Evolutionary conservation across 352 stramenopile genomes (phyloP), one percentile per base, ranked within the genome.

Genomic region (Pythium rishiriense): DNA sequence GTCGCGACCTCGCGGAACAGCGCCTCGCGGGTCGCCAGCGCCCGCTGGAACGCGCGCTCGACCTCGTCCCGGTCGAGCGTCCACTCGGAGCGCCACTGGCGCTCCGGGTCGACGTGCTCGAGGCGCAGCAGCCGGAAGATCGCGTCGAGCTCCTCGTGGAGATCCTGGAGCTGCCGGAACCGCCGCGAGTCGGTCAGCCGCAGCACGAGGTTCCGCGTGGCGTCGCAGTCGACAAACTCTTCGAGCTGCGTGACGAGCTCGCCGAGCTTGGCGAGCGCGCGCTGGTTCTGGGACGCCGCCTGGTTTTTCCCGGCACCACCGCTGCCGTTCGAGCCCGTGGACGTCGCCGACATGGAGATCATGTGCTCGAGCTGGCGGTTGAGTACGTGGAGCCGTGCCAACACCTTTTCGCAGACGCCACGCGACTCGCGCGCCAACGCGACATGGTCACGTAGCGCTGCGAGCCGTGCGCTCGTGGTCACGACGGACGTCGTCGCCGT

Each of bases 41-140:
- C 70, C 9, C 70, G 42, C 45, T 83, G 70, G 35, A 90, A 68
- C 25, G 71, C 60, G 39, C 79, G 72, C 50, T 88, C 81, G 11
- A 79, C 65, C 24, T 69, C 54, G 6, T 81, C 76, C n/a, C 81
- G 47, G 50, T 75, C 62, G 31, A 71, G 42, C 26, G 74, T 69
- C 81, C 81, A 91, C 28, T 81, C 67, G 42, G 69, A 56, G 6
- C 73, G 76, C 81, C 81, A 91, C 28, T 55, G 50, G 11, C 54
- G 61, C 50, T 65, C 78, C n/a, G 66, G 56, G 49, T 91, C 79
- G 3, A 83, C 74, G 45, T 87, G 78, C 62, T 87, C 74, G 2
- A 72, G 62, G 24, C 76, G 63, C 22, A 68, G 48, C 51, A 68
- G 46, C 14, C 59, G 54, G 41, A 59, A 68, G 33, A 59, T 66